Conservation (phyloP, 306 rosid species). For the Trifolium fragiferum region DNA sequence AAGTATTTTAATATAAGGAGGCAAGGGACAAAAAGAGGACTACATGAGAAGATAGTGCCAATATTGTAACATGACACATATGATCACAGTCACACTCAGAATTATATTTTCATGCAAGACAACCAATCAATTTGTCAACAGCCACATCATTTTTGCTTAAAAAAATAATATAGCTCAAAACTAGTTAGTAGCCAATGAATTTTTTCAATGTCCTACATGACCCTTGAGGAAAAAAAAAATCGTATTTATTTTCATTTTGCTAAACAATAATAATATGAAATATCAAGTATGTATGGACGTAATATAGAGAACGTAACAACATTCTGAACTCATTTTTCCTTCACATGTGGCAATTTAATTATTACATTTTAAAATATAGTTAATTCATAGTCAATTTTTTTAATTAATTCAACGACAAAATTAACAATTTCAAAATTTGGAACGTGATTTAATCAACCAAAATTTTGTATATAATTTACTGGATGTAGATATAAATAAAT, state of each 20-base stretch:
- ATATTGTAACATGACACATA: constrained; percentile 54
- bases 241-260: background rate
- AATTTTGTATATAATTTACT: too few relatives aligned
- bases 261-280: background rate
- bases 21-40: constrained; percentile 62
- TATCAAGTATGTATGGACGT: background rate
- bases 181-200: constrained; percentile 38
- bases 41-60: constrained; percentile 56
- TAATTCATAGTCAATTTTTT: too few relatives aligned
- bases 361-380: too few relatives aligned
- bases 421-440: too few relatives aligned
- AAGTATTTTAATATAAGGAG: constrained; percentile 34
- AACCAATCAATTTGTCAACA: constrained; percentile 64
- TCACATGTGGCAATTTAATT: too few relatives aligned
- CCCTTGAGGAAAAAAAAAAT: background rate
- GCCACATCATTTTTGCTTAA: constrained; percentile 44
- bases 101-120: constrained; percentile 72
- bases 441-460: too few relatives aligned
- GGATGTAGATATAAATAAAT: too few relatives aligned
- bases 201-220: constrained; percentile 13
- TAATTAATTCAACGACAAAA: too few relatives aligned
- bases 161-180: constrained; percentile 44
- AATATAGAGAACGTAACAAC: too few relatives aligned
- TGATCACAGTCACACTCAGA: constrained; percentile 58
- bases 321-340: too few relatives aligned